Conservation (phyloP, 805 yeast genomes). For the Pichia kluyveri region DNA sequence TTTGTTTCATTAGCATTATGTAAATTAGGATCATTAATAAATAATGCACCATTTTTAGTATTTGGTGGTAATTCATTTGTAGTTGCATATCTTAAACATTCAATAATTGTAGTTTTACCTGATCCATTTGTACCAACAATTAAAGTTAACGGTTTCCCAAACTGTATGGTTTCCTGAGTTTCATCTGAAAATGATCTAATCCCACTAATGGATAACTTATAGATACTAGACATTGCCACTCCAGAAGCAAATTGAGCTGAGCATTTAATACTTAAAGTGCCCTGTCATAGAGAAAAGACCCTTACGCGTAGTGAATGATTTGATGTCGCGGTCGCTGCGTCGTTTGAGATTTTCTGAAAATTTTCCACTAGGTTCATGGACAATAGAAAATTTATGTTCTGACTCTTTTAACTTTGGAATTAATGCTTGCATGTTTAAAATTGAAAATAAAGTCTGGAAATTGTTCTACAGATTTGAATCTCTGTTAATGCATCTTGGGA, state of each 20-base stretch:
- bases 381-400: no score
- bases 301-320: no score
- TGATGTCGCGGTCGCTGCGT: no score
- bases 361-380: no score
- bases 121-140: slow-evolving; percentile 96
- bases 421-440: no score
- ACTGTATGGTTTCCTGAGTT: slow-evolving; percentile 76
- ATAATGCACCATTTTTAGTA: slow-evolving; percentile 84
- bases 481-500: not conserved
- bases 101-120: slow-evolving; percentile 94
- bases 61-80: slow-evolving; percentile 96
- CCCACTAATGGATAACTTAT: slow-evolving; percentile 71
- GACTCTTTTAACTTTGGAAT: no score
- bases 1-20: slow-evolving; percentile 67
- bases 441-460: no score
- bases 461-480: no score
- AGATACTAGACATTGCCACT: slow-evolving; percentile 32
- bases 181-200: slow-evolving; percentile 86
- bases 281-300: no score
- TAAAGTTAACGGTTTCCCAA: slow-evolving; percentile 82
- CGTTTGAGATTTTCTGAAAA: no score
- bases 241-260: no score
- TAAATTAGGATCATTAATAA: slow-evolving; percentile 84
- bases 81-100: slow-evolving; percentile 86
- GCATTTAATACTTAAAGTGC: no score